phyloP scores from a whole-genome alignment of 1,284 basidiomycete genomes.

The Wallemia hederae region DNA sequence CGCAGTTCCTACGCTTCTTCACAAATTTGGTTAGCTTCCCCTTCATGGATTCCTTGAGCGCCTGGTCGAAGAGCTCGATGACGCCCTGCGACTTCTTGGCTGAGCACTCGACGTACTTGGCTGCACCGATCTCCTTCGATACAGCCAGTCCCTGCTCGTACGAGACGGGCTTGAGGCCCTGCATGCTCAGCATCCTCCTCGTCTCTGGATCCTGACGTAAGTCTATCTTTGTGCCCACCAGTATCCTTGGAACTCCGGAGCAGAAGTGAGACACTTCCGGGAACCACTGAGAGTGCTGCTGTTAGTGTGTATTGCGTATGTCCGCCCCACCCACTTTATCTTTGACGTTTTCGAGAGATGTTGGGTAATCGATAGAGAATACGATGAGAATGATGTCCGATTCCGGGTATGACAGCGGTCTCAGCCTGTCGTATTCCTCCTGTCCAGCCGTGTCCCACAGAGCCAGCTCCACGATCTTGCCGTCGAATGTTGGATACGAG shows the following conservation, averaged over 20 bases:
- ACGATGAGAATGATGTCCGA: constrained; percentile 58
- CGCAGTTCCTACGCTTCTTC: background rate
- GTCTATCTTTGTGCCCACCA: constrained; percentile 84
- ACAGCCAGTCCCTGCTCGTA: constrained; percentile 46
- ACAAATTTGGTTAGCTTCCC: background rate
- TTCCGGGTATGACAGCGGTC: constrained; percentile 74
- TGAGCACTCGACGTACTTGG: constrained; percentile 66
- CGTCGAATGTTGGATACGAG: constrained; percentile 20
- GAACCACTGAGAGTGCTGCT: constrained; percentile 38
- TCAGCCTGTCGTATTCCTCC: constrained; percentile 77
- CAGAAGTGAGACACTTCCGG: constrained; percentile 95
- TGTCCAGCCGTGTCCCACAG: constrained; percentile 34
- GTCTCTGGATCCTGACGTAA: constrained; percentile 63
- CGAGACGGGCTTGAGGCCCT: constrained; percentile 59
- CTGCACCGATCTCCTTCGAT: constrained; percentile 76
- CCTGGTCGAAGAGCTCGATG: constrained; percentile 70
- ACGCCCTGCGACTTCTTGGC: constrained; percentile 73
- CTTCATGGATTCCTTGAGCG: constrained; percentile 59
- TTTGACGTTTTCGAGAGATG: constrained; percentile 70
- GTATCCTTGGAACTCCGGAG: constrained; percentile 65
- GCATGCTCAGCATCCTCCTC: constrained; percentile 66
- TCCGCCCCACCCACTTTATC: constrained; percentile 23
- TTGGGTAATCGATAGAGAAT: constrained; percentile 90
- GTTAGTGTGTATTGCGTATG: background rate
- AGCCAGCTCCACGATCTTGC: constrained; percentile 56